Base-by-base conservation (phyloP, 1,139 yeast species). In the Maudiozyma humilis region DNA sequence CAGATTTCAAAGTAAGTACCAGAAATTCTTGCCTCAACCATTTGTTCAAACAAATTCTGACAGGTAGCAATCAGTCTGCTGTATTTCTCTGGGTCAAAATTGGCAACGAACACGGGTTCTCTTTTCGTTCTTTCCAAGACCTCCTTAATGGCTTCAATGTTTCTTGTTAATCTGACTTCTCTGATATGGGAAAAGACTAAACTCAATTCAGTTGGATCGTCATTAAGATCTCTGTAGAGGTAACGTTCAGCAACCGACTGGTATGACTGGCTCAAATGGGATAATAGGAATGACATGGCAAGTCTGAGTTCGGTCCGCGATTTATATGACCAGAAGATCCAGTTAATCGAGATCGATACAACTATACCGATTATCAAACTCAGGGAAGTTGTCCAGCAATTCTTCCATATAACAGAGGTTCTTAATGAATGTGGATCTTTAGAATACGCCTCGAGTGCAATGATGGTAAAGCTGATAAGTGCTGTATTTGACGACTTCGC, bases 291-390 rank as follows among this genome's bases (percentile, higher is more conserved):
- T 1, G 75, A 60, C 40, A 68, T 57, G 0, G 74, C 68, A 8
- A 61, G 50, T 29, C 70, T 64, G 4, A 72, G 61, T 46, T 72
- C 75, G 13, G 60, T 63, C 29, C 71, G 64, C 1, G 76, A 73
- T 18, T 64, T 64, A 52, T 71, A 71, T 1, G 78, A 74, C 76
- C 77, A 73, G 16, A 72, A 56, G 1, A 72, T 42, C 75, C 76
- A 72, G 45, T 68, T 70, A 2, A 70, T 57, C 1, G 68, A 49
- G 31, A 70, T 59, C 0, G 76, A 59, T 1, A 66, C 48, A 10
- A 64, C 33, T 4, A 71, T 54, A 6, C 75, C 72, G 17, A 70
- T 62, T 15, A 71, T 51, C 2, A 72, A 52, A 4, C 73, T 60
- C 2, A 68, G 44, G 3, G 71, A 65, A 0, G 69, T 61, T 0